These are phyloP conservation scores for Zygosaccharomyces gambellarensis DNA, from an alignment of 805 yeast genomes.

Conservation along the genomic window DNA sequence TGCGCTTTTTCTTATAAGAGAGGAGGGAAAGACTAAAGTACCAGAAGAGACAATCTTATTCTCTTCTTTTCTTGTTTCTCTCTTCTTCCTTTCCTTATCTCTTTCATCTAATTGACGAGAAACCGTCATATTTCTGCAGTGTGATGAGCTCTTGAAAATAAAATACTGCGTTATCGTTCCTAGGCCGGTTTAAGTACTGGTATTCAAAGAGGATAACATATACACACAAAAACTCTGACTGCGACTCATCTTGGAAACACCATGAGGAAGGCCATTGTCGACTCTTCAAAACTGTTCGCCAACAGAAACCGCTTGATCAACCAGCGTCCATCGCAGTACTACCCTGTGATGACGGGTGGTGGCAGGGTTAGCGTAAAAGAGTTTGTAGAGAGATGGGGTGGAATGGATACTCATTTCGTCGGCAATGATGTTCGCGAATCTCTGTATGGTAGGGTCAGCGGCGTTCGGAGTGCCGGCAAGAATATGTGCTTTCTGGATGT, in stretches of 20 bases:
- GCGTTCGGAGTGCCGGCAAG: conserved; percentile 32
- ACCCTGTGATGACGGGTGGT: conserved; percentile 20
- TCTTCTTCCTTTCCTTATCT: background rate
- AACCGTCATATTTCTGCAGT: background rate
- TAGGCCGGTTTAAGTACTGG: conserved; percentile 27
- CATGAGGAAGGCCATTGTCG: background rate
- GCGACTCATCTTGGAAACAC: background rate
- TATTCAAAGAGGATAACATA: conserved; percentile 11
- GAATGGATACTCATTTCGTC: background rate
- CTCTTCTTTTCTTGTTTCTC: background rate
- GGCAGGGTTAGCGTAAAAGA: background rate
- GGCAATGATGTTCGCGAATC: background rate
- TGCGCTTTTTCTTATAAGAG: background rate
- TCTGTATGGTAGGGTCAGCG: conserved; percentile 26
- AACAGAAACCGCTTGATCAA: conserved; percentile 20
- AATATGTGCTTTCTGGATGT: conserved; percentile 34
- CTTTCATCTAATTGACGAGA: background rate
- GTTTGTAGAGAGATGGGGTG: conserved; percentile 3
- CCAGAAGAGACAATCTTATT: background rate
- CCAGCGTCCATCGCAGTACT: conserved; percentile 15
- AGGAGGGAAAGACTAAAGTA: background rate
- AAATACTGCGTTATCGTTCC: conserved; percentile 36
- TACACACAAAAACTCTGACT: conserved; percentile 3
- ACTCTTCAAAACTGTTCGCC: conserved; percentile 6
- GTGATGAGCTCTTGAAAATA: conserved; percentile 12